Percentiles rank a stretch among this genome's conserved stretches.
phyloP scores from a whole-genome alignment of 2,329 filamentous ascomycete genomes.

The Periconia sp. region DNA sequence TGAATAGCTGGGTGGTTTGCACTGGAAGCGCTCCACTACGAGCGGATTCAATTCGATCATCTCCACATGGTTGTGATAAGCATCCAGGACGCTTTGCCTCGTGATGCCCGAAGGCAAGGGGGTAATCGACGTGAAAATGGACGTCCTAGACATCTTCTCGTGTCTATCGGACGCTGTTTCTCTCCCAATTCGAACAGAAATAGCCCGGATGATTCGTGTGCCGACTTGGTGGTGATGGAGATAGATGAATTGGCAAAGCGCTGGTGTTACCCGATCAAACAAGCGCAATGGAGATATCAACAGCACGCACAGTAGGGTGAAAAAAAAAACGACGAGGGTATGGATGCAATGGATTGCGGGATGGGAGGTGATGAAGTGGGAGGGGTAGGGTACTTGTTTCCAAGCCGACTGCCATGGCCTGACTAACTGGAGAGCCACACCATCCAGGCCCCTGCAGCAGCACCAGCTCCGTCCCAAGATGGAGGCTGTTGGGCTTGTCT shows the following conservation, averaged over 20 bases:
- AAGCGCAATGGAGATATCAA: background rate
- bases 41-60: constrained; percentile 91
- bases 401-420: constrained; percentile 13
- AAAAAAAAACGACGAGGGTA: background rate
- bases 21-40: constrained; percentile 70
- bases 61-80: constrained; percentile 74
- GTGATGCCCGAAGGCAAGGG: constrained; percentile 70
- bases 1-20: constrained; percentile 67
- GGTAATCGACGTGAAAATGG: constrained; percentile 75
- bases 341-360: constrained; percentile 1
- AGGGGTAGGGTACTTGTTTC: constrained; percentile 28
- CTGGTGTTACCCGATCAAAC: background rate
- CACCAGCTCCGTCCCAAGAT: background rate
- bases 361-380: constrained; percentile 14
- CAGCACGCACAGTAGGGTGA: background rate
- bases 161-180: background rate
- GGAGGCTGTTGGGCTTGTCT: background rate
- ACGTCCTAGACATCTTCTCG: constrained; percentile 66
- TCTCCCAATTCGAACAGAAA: background rate
- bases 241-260: background rate
- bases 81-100: constrained; percentile 70
- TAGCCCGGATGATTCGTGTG: background rate
- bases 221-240: background rate
- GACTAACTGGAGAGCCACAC: constrained; percentile 2
- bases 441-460: constrained; percentile 10